phyloP scores from a whole-genome alignment of 2,329 filamentous ascomycete genomes.

The Sphaerulina musiva region DNA sequence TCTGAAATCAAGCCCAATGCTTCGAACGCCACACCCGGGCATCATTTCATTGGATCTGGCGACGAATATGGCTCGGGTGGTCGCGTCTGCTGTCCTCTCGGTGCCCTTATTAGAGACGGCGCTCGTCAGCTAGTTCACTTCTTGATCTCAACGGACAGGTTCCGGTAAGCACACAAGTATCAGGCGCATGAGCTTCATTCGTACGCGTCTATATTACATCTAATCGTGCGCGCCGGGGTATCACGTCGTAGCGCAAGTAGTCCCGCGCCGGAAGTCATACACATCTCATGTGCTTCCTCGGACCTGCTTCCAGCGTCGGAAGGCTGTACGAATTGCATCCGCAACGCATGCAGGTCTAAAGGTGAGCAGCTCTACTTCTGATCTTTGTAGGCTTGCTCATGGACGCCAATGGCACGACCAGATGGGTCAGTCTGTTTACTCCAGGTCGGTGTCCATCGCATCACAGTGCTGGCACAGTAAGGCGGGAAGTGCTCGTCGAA shows the following conservation, averaged over 20 bases:
- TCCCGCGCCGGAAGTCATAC: background rate
- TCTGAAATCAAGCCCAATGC: too few relatives aligned
- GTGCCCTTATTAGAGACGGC: too few relatives aligned
- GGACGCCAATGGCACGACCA: conserved; percentile 54
- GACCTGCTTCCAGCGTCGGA: background rate
- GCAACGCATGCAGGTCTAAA: background rate
- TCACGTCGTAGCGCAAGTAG: background rate
- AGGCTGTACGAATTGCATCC: background rate
- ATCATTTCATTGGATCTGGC: too few relatives aligned
- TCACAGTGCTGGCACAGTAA: conserved; percentile 83
- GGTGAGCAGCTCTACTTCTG: conserved; percentile 1
- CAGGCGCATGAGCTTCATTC: background rate
- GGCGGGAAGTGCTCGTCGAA: conserved; percentile 98
- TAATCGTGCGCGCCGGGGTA: conserved; percentile 2
- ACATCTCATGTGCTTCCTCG: background rate
- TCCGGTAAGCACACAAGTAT: too few relatives aligned
- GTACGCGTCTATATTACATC: background rate
- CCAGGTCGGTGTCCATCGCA: conserved; percentile 97
- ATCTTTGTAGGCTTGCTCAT: conserved; percentile 33
- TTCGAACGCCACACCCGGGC: too few relatives aligned
- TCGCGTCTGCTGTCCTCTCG: too few relatives aligned
- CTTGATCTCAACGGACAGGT: too few relatives aligned
- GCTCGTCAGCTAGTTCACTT: too few relatives aligned
- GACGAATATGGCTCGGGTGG: too few relatives aligned
- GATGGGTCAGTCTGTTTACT: conserved; percentile 92